Base-by-base conservation (phyloP, 768 basidiomycete genomes). In the Leccinellum luteum region DNA sequence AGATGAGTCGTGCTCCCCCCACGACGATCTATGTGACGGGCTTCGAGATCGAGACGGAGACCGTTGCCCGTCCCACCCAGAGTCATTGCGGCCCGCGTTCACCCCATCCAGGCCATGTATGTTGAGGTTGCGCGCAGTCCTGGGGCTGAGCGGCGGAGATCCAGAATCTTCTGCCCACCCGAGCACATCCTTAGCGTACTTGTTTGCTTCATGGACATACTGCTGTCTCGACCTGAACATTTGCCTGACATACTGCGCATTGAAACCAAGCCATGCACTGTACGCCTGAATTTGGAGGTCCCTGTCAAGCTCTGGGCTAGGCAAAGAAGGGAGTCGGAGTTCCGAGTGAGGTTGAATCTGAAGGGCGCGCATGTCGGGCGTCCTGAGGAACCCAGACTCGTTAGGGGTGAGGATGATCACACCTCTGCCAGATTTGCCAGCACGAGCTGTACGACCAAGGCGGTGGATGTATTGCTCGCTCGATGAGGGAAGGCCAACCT, bases 391-490 rank as follows among this genome's bases (percentile, higher is more conserved):
- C 48, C 69, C 72, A 21, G 69, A 55, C 61, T 89, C 87, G 32
- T 71, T 73, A 6, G 76, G 76, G 38, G 80, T 76, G 51, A 87
- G 77, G 41, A 88, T 71, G 45, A 88, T 63, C 52, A 84, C 75
- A 3, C 86, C 85, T 38, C 76, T 78, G 0, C 89, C 87, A 6
- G 79, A 74, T 48, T 82, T 75, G 6, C 89, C 89, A 0, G 89
- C 89, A 45, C 89, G 83, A 12, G 89, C 89, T 17, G 89, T 91
- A 48, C 89, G 82, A 14, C 89, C 89, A 7, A 91, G 84, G 21
- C 89, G 82, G 64, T 90, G 89, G 55, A 91, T 85, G 71, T 91
- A 90, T 67, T 90, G 88, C 64, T 90, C 89, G 25, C 83, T 78
- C 55, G 85, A 80, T 0, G 83, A 79, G 13, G 89, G 89, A 60